These are phyloP conservation scores for Melampsora larici-populina DNA, from an alignment of 1,284 basidiomycete species.

Conservation along the genomic window DNA sequence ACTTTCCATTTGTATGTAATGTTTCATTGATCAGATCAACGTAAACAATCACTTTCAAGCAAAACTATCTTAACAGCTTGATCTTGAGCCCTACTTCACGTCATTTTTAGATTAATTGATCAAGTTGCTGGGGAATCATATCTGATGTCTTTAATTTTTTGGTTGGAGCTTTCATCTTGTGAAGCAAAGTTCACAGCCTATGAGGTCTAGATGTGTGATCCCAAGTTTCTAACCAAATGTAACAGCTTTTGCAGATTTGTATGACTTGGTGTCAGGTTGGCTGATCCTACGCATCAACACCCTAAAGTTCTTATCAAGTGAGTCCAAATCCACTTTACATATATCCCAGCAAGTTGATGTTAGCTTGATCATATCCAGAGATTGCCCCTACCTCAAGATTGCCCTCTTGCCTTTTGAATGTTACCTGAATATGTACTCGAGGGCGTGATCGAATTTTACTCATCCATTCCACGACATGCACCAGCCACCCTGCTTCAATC, in stretches of 20 bases:
- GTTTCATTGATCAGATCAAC: too few relatives aligned
- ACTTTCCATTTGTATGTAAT: too few relatives aligned
- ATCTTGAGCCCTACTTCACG: too few relatives aligned
- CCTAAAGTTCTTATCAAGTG: constrained; percentile 69
- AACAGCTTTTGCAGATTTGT: constrained; percentile 82
- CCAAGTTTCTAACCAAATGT: constrained; percentile 73
- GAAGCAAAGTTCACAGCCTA: constrained; percentile 65
- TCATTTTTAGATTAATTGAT: too few relatives aligned
- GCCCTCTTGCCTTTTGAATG: constrained; percentile 77
- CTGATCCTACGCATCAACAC: constrained; percentile 77
- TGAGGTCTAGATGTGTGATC: constrained; percentile 80
- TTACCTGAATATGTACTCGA: constrained; percentile 94
- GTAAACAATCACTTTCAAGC: too few relatives aligned
- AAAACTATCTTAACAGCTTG: too few relatives aligned
- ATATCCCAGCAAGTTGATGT: not conserved
- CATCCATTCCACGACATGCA: constrained; percentile 66
- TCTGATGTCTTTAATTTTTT: constrained; percentile 30
- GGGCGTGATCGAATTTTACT: constrained; percentile 84
- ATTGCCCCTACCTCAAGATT: constrained; percentile 77
- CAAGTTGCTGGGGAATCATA: too few relatives aligned
- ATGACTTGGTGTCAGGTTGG: constrained; percentile 90
- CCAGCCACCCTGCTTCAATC: constrained; percentile 24
- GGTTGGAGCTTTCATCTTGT: constrained; percentile 46
- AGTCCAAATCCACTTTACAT: constrained; percentile 52
- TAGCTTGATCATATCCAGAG: constrained; percentile 56